Base-by-base conservation (phyloP, 495 filamentous ascomycete genomes). In the Viridothelium virens region DNA sequence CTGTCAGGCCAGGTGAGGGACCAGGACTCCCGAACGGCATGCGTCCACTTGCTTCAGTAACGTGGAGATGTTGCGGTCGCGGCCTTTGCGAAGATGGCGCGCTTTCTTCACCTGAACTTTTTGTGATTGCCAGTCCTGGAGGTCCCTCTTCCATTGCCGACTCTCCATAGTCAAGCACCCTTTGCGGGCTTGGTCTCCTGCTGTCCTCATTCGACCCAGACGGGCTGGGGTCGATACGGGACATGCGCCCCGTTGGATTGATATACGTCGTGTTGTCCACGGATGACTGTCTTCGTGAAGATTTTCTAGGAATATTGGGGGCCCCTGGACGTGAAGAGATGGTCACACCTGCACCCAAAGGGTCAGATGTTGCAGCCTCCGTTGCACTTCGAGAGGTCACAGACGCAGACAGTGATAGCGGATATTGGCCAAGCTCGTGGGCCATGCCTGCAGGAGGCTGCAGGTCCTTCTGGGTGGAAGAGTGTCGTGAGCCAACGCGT, bases 401-500 rank as follows among this genome's bases (percentile, higher is more conserved):
- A 7, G 18, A 3, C 31, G 53, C 7, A 5, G 53, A 33, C 33
- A 31, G 36, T 7, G 53, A 36, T 10, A 59, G 5, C 18, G 53
- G 53, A 59, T 59, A 59, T 33, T 36, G 53, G 3, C 25, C 31
- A 36, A 59, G 53, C 31, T 59, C 53, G 31, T 59, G 53, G 3
- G 53, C 3, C 7, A 9, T 10, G 5, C 14, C 53, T 31, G 53
- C 14, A n/a, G 53, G 14, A 5, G 53, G 6, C 53, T 59, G 53
- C 7, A 9, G 53, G 18, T 31, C 25, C 7, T 36, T 18, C 11
- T 7, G 25, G 7, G 31, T 7, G 7, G 31, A 33, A 59, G 53
- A 59, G 31, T 36, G 53, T 1, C 36, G 53, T 7, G 86, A 87
- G 18, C 81, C 82, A 38, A 85, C 77, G 44, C 86, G 83, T 69